Conservation (phyloP, 768 basidiomycete genomes). For the Mycena leptocephala region DNA sequence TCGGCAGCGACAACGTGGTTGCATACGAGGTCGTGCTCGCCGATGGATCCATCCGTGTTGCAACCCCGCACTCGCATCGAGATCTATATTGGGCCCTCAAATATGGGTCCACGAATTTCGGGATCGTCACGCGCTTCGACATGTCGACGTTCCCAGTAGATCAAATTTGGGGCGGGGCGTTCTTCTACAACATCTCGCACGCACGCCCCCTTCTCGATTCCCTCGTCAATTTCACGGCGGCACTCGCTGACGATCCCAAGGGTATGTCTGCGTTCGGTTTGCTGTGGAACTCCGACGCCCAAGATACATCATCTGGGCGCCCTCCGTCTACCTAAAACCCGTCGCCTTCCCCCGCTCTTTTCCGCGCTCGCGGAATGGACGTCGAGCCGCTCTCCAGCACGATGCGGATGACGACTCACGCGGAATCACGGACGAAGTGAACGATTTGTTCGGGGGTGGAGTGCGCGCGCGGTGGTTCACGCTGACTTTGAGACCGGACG, state of each 20-base stretch:
- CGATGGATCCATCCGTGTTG: slow-evolving; percentile 26
- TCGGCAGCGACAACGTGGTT: slow-evolving; percentile 29
- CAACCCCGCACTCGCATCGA: slow-evolving; percentile 17
- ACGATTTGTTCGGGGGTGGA: neutral
- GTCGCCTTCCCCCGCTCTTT: slow-evolving; percentile 18
- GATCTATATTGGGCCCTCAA: slow-evolving; percentile 39
- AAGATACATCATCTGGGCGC: slow-evolving; percentile 31
- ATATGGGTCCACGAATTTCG: slow-evolving; percentile 36
- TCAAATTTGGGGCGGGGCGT: slow-evolving; percentile 35
- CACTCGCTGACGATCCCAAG: slow-evolving; percentile 11
- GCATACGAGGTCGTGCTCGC: slow-evolving; percentile 38
- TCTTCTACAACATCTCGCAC: slow-evolving; percentile 25
- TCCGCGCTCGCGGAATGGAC: slow-evolving; percentile 12
- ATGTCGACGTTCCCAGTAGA: slow-evolving; percentile 23
- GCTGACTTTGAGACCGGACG: slow-evolving; percentile 20
- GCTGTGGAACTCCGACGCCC: neutral
- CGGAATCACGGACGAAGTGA: slow-evolving; percentile 1
- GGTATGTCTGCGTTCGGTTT: slow-evolving; percentile 22
- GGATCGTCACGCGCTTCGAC: slow-evolving; percentile 38
- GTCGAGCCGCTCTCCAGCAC: slow-evolving; percentile 19
- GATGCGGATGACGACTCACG: neutral
- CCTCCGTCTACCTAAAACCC: slow-evolving; percentile 14
- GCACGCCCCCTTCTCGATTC: slow-evolving; percentile 7
- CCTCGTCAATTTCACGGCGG: slow-evolving; percentile 22
- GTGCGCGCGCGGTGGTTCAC: slow-evolving; percentile 28